These are phyloP conservation scores for Ophiocordyceps camponoti-floridani DNA, from an alignment of 2,329 filamentous ascomycete genomes.

Conservation along the genomic window DNA sequence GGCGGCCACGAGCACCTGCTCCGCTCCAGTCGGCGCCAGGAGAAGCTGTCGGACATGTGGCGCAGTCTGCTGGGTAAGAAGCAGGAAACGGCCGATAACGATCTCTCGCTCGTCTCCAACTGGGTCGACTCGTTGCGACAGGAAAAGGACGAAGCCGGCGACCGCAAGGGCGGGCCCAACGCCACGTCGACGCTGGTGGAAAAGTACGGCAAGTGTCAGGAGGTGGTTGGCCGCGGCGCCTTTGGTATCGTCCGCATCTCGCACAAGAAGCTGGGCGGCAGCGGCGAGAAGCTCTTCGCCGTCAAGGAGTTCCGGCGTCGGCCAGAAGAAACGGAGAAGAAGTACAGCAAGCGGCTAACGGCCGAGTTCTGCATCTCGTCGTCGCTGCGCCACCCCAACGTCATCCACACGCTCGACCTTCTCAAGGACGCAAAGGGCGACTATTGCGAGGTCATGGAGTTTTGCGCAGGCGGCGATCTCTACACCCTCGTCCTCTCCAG, in stretches of 20 bases:
- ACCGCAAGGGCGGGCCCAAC: constrained; percentile 62
- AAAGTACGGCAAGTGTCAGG: constrained; percentile 97
- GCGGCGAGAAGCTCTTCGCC: constrained; percentile 79
- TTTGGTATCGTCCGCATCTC: constrained; percentile 97
- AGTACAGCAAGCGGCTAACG: constrained; percentile 92
- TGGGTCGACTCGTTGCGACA: constrained; percentile 90
- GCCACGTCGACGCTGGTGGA: constrained; percentile 62
- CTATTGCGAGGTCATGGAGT: constrained; percentile 99
- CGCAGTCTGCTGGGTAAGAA: constrained; percentile 73
- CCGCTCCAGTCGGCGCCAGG: constrained; percentile 77
- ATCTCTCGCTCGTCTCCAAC: constrained; percentile 80
- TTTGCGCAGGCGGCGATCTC: constrained; percentile 87
- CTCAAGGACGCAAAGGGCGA: constrained; percentile 92
- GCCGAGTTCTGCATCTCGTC: constrained; percentile 98
- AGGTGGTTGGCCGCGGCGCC: constrained; percentile 86
- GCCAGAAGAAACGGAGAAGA: constrained; percentile 87
- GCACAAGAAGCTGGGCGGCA: constrained; percentile 78
- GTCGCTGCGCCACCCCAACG: constrained; percentile 87
- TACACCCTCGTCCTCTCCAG: constrained; percentile 86
- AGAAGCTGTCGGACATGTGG: constrained; percentile 87
- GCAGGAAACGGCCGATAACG: constrained; percentile 58
- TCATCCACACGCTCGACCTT: constrained; percentile 92
- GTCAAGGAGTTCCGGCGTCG: constrained; percentile 96
- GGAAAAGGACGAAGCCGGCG: constrained; percentile 68
- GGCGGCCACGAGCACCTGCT: constrained; percentile 76